Evolutionary conservation across 441 rosid genomes (phyloP), one percentile per base, ranked within the genome.

Genomic region (Hura crepitans): DNA sequence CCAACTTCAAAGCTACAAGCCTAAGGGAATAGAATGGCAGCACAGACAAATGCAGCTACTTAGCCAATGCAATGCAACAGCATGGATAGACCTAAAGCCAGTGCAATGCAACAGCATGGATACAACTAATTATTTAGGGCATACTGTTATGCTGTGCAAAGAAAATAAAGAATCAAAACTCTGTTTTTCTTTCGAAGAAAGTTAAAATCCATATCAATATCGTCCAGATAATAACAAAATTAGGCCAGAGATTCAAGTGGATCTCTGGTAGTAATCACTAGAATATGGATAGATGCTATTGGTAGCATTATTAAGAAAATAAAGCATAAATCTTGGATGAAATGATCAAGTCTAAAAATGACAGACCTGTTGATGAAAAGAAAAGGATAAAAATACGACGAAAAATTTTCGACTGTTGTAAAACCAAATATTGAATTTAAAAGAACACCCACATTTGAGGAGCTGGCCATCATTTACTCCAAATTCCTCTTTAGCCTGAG

Each of bases 371-470:
- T 37, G 43, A 9, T 6, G 27, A 3, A 22, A 64, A 33, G 50
- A 42, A n/a, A 33, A 25, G 15, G 62, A 42, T 15, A 13, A 23
- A 13, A 28, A 28, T 15, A 15, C 30, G 60, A 63, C 20, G 33
- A 25, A 28, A n/a, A 15, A 10, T 14, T 20, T 61, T 51, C 60
- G 4, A 42, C 31, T 46, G 33, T 33, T 13, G 55, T 2, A 7
- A 9, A n/a, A 20, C 10, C 55, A 55, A 23, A 27, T 43, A 33
- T 2, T 8, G 15, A 60, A 28, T 17, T 4, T 13, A 43, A 42
- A 76, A 60, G 20, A 23, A 67, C 30, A 79, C 95, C 84, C 79
- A 92, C 99, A 58, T 66, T 80, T 82, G 18, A 18, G 62, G 66
- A 71, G 69, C 69, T 30, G 62, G 70, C 80, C 67, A 49, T 74